Evolutionary conservation across 2,329 filamentous ascomycete species (phyloP).

Genomic region (Diplodia corticola): DNA sequence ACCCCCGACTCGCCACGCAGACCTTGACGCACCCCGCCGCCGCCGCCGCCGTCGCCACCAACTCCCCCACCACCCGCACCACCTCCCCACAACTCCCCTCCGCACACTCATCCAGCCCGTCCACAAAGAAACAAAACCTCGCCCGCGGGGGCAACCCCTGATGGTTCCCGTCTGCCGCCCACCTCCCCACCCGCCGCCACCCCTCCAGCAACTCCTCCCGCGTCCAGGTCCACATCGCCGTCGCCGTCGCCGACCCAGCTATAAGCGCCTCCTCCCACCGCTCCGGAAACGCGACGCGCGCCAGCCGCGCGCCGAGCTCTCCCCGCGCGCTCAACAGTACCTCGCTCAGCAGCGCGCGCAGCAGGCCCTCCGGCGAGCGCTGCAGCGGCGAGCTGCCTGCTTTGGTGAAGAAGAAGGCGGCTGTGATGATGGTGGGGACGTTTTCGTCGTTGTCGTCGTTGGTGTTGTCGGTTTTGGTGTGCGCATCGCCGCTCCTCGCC

Average conservation of each 20-base stretch:
- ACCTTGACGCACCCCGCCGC: conserved; percentile 24
- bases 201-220: not conserved
- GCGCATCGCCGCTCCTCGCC: too few relatives aligned
- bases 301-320: too few relatives aligned
- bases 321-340: too few relatives aligned
- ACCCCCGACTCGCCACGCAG: conserved; percentile 27
- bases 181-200: too few relatives aligned
- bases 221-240: not conserved
- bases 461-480: too few relatives aligned
- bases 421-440: not conserved
- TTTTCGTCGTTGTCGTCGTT: too few relatives aligned
- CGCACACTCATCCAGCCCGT: conserved; percentile 30
- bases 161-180: too few relatives aligned
- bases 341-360: not conserved
- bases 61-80: not conserved
- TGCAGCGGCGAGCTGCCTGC: not conserved
- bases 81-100: not conserved
- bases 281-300: too few relatives aligned
- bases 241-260: too few relatives aligned
- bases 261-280: not conserved
- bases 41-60: not conserved
- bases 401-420: not conserved
- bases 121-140: conserved; percentile 26
- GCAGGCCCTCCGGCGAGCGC: not conserved
- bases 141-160: too few relatives aligned